Conservation (phyloP, 1,284 basidiomycete genomes). For the Cryptococcus sp. region DNA sequence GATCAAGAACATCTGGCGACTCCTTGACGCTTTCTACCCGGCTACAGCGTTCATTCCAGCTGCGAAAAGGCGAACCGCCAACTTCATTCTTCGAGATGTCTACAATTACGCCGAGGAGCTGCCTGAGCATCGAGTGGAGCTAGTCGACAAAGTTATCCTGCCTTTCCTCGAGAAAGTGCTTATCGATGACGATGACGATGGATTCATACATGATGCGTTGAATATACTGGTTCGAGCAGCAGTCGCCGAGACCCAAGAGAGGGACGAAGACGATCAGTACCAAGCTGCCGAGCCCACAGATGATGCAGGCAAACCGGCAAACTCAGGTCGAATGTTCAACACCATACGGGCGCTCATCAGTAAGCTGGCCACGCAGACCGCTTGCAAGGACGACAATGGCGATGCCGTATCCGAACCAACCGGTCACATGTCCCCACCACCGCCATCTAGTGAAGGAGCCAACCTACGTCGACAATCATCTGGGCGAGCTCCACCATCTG, state of each 20-base stretch:
- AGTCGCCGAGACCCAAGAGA: slow-evolving; percentile 46
- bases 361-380: slow-evolving; percentile 35
- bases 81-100: slow-evolving; percentile 46
- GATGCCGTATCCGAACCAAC: not conserved
- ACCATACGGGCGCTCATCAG: slow-evolving; percentile 41
- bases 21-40: slow-evolving; percentile 48
- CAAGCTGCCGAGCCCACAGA: slow-evolving; percentile 29
- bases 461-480: slow-evolving; percentile 2
- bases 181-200: slow-evolving; percentile 40
- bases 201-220: slow-evolving; percentile 38
- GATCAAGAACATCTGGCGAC: slow-evolving; percentile 50
- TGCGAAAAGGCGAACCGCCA: slow-evolving; percentile 36
- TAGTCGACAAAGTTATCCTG: slow-evolving; percentile 47
- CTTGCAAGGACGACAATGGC: slow-evolving; percentile 25
- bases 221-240: slow-evolving; percentile 44
- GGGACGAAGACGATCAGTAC: slow-evolving; percentile 24
- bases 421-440: too few species aligned
- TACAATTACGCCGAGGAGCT: slow-evolving; percentile 48
- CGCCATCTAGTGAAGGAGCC: not conserved
- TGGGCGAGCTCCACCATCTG: slow-evolving; percentile 11
- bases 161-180: slow-evolving; percentile 48
- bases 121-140: slow-evolving; percentile 38
- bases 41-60: slow-evolving; percentile 21
- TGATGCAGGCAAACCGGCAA: slow-evolving; percentile 15
- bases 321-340: slow-evolving; percentile 40